Evolutionary conservation across 208 protist genomes (phyloP), one percentile per base, ranked within the genome.

Genomic region (Trypanosoma scelopori): DNA sequence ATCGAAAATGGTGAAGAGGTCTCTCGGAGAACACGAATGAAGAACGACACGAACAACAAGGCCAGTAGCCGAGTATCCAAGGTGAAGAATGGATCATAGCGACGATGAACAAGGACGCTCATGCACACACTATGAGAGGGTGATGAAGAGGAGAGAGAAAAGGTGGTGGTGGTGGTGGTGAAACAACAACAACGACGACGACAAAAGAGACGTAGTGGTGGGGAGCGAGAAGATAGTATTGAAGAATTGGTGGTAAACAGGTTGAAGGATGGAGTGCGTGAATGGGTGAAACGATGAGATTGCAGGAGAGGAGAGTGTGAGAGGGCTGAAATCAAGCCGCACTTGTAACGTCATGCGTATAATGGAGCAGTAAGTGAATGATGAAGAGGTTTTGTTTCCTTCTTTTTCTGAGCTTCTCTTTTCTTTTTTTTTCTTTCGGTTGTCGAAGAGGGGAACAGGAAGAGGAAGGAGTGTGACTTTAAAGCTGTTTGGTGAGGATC

Each of bases 1-100:
- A 74, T 94, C 28, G 87, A 91, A 39, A 71, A 65, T 50, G 78
- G 78, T 18, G 80, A 76, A 39, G 61, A 62, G 4, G 55, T 45
- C 0, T n/a, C 9, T 16, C 37, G 37, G 18, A 50, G n/a, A 46
- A 48, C 45, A 20, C 55, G 57, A 45, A 64, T 39, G 53, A 79
- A 65, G 65, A 53, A 46, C 0, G 47, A 42, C 15, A 50, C 53
- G 23, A 45, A 39, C 15, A 42, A 15, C 12, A 61, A 72, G 43
- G 9, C 32, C 32, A 37, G 9, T 3, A 37, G 9, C 32, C 5
- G 32, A 11, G 9, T 11, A 3, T 37, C 32, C 60, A 56, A 61
- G 48, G 47, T 3, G 51, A 47, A 13, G 72, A 81, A 69, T 23
- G 12, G 13, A 49, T 59, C 11, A 59, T 23, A 59, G 22, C 18